phyloP scores from a whole-genome alignment of 805 yeast genomes.

The Isabelozyma heimii region DNA sequence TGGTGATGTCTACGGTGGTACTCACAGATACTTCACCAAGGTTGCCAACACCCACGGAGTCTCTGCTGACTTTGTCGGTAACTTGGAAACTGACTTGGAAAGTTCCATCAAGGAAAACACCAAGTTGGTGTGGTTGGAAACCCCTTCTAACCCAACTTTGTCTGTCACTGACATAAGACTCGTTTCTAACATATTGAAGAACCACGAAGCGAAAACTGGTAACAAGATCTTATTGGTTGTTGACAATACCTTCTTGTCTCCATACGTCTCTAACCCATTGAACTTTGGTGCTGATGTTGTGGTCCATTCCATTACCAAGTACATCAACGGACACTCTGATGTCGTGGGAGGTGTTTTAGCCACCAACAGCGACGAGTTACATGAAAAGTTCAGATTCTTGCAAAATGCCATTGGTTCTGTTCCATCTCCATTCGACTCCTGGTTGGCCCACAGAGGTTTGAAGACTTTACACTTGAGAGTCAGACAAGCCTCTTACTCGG shows the following conservation, averaged over 20 bases:
- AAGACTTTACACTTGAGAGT: constrained; percentile 83
- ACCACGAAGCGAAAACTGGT: constrained; percentile 42
- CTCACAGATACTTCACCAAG: constrained; percentile 85
- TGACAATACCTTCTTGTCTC: constrained; percentile 86
- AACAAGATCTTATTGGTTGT: constrained; percentile 64
- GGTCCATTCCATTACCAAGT: constrained; percentile 86
- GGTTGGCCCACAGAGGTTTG: constrained; percentile 91
- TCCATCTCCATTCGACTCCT: constrained; percentile 86
- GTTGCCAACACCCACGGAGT: constrained; percentile 82
- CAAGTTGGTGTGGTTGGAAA: constrained; percentile 80
- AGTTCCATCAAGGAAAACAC: constrained; percentile 58
- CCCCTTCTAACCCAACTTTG: constrained; percentile 87
- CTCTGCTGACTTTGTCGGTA: constrained; percentile 61
- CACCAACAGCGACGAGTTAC: constrained; percentile 58
- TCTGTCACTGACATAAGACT: constrained; percentile 70
- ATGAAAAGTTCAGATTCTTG: constrained; percentile 66
- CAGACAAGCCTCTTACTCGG: constrained; percentile 63
- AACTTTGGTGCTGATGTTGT: constrained; percentile 82
- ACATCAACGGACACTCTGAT: constrained; percentile 90
- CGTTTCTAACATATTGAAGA: constrained; percentile 55
- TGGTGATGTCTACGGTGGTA: constrained; percentile 90
- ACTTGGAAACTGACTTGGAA: constrained; percentile 59
- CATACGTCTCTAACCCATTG: constrained; percentile 83
- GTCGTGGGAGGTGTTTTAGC: constrained; percentile 85
- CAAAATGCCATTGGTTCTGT: constrained; percentile 88